Evolutionary conservation across 805 yeast genomes (phyloP).

Genomic region (Kockiozyma suomiensis): DNA sequence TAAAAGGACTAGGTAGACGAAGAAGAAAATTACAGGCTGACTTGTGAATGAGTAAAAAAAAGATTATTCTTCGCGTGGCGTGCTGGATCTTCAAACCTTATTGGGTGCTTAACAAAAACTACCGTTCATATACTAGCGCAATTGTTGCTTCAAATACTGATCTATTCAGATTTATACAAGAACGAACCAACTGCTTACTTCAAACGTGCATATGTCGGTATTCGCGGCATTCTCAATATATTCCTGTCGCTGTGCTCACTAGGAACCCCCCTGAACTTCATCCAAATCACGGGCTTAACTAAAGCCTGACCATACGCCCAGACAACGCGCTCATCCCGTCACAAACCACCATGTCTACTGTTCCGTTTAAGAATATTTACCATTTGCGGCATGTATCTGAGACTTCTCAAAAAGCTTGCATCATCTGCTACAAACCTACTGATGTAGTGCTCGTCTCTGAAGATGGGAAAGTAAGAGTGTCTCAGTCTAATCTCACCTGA

Average conservation of each 20-base stretch:
- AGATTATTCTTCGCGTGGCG: slow-evolving; percentile 3
- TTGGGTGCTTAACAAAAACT: no score
- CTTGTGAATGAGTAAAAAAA: not conserved
- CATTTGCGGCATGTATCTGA: slow-evolving; percentile 52
- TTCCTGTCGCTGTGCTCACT: no score
- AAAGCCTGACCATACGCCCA: not conserved
- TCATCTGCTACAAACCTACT: slow-evolving; percentile 58
- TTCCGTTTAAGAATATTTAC: slow-evolving; percentile 49
- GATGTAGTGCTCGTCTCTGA: slow-evolving; percentile 52
- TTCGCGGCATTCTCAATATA: no score
- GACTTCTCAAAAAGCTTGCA: slow-evolving; percentile 51
- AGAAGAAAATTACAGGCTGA: no score
- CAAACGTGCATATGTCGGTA: no score
- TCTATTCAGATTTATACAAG: no score
- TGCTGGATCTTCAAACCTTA: not conserved
- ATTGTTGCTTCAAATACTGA: no score
- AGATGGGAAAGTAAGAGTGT: slow-evolving; percentile 42
- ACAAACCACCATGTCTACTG: not conserved
- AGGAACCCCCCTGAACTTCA: not conserved
- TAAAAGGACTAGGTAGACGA: not conserved
- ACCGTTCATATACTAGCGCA: no score
- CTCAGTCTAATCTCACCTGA: no score
- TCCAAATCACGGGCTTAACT: not conserved
- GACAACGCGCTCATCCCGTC: not conserved
- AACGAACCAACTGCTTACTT: no score